These are phyloP conservation scores for Omphalea diandra DNA, from an alignment of 441 rosid species.

Conservation along the genomic window DNA sequence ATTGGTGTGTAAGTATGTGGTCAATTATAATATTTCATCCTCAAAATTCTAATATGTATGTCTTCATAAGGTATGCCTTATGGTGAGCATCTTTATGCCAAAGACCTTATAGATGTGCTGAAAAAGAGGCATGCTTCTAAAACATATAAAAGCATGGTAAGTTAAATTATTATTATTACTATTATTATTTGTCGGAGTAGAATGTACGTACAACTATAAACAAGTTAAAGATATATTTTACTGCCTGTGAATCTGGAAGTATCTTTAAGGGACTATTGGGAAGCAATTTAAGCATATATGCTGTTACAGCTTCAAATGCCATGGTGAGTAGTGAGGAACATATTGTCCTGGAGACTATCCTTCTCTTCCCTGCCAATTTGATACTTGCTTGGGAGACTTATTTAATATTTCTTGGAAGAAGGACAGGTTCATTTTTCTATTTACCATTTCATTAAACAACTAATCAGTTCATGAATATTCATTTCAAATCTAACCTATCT, in stretches of 20 bases:
- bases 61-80: constrained; percentile 57
- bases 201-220: too few relatives aligned
- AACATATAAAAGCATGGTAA: constrained; percentile 53
- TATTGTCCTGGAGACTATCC: constrained; percentile 46
- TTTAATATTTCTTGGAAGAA: constrained; percentile 80
- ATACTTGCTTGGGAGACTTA: constrained; percentile 56
- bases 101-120: constrained; percentile 45
- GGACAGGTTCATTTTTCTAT: constrained; percentile 46
- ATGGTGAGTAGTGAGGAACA: constrained; percentile 48
- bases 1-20: constrained; percentile 38
- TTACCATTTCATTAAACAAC: neutral
- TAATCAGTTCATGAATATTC: too few relatives aligned
- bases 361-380: constrained; percentile 33
- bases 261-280: constrained; percentile 64
- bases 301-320: constrained; percentile 54
- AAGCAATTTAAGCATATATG: constrained; percentile 42
- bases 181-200: too few relatives aligned
- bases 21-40: too few relatives aligned
- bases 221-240: too few relatives aligned
- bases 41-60: too few relatives aligned
- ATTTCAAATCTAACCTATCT: neutral
- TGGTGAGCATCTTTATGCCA: constrained; percentile 33
- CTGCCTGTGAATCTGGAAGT: constrained; percentile 78
- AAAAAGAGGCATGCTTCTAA: constrained; percentile 43
- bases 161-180: neutral